Base-by-base conservation (phyloP, 192 early-diverging fungal species). In the Dissophora globulifera region DNA sequence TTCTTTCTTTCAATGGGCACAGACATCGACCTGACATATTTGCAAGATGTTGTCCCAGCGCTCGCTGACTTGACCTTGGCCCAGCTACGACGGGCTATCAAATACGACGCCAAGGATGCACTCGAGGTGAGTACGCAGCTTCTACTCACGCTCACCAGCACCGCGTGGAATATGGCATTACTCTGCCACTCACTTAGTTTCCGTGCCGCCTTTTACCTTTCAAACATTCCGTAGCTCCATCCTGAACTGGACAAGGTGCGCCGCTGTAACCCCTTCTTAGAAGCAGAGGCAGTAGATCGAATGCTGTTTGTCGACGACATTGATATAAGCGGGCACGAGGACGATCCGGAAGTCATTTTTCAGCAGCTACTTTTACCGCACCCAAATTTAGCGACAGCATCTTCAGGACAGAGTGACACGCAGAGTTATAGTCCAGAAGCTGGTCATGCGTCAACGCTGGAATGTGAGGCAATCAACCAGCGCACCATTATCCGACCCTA, bases 241-340 rank as follows among this genome's bases (percentile, higher is more conserved):
- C 70, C 70, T 33, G 70, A 75, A 54, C 25, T 48, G 20, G 62
- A 65, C 26, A 64, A 54, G 55, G 62, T 75, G 38, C 46, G 62
- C 29, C 50, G 70, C 15, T 20, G 27, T 32, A 35, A 50, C 20
- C 43, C 62, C 0, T 75, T 75, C 30, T 46, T 48, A 58, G 70
- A 75, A 23, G 16, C 38, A 5, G 70, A 75, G 33, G 70, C 70
- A 4, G 40, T 75, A 47, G 70, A 75, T 43, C 55, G 70, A 31
- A 75, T 75, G 70, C 40, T 75, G 22, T 75, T 75, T 51, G 70
- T 75, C 10, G 70, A 75, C 35, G 70, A 75, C 31, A 64, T 75
- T 43, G 70, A 75, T 25, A 75, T 75, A 20, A 32, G 26, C 1
- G 70, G 70, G 22, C 45, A 60, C 43, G 70, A 75, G 31, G 53